Evolutionary conservation across 345 rosid genomes (phyloP).

Genomic region (Murraya paniculata): DNA sequence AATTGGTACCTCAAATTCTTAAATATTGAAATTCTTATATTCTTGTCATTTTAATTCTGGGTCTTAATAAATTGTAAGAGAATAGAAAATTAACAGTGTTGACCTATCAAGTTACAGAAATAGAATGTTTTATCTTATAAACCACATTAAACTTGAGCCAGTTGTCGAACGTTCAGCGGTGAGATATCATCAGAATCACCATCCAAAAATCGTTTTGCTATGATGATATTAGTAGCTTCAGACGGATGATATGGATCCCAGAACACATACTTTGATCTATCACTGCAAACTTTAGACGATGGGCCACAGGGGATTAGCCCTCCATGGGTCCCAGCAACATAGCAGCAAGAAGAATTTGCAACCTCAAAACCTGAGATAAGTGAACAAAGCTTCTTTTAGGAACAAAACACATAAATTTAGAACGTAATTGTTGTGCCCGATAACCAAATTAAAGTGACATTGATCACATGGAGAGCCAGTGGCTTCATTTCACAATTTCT

Average conservation of each 20-base stretch:
- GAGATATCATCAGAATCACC: conserved; percentile 36
- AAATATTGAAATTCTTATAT: no score
- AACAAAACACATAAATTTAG: neutral
- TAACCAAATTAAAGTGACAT: no score
- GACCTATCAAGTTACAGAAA: no score
- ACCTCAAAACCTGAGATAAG: conserved; percentile 55
- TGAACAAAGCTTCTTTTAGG: neutral
- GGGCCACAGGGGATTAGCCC: conserved; percentile 65
- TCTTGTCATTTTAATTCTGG: no score
- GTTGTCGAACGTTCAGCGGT: conserved; percentile 41
- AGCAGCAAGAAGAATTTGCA: conserved; percentile 53
- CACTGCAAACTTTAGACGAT: conserved; percentile 37
- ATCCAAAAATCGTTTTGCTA: conserved; percentile 42
- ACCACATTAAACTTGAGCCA: conserved; percentile 8
- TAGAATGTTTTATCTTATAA: no score
- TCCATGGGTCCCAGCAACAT: conserved; percentile 50
- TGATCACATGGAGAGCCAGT: no score
- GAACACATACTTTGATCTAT: conserved; percentile 47
- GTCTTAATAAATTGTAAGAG: no score
- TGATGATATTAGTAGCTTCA: conserved; percentile 43
- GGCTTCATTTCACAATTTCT: no score
- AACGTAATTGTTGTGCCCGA: no score
- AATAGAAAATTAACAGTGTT: no score
- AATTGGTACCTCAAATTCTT: no score
- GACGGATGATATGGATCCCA: conserved; percentile 72